Conservation (phyloP, 257 asterid genomes). For the Solanum raphanifolium region DNA sequence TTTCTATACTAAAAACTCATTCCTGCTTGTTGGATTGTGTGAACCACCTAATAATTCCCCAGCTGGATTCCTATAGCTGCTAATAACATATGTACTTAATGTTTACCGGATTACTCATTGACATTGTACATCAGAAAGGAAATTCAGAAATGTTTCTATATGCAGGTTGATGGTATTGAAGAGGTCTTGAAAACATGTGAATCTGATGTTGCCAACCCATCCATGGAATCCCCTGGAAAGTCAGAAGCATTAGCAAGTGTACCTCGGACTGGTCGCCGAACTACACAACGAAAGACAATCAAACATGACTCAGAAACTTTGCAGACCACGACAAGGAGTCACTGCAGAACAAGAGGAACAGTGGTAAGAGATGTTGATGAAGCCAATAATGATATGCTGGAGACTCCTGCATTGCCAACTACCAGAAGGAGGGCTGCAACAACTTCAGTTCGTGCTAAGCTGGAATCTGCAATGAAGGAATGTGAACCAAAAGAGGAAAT, state of each 20-base stretch:
- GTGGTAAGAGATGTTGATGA: conserved; percentile 9
- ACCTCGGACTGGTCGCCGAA: conserved; percentile 42
- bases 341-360: conserved; percentile 33
- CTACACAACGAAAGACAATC: conserved; percentile 28
- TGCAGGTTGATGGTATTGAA: conserved; percentile 77
- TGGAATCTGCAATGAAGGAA: conserved; percentile 42
- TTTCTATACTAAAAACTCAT: not conserved
- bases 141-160: not conserved
- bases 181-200: conserved; percentile 28
- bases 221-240: conserved; percentile 41
- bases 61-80: not conserved
- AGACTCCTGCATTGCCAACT: conserved; percentile 12
- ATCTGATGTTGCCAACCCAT: conserved; percentile 35
- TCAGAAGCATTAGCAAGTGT: conserved; percentile 33
- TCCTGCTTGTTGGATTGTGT: not conserved
- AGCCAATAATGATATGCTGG: conserved; percentile 13
- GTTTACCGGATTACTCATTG: not conserved
- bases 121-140: not conserved
- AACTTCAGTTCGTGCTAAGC: conserved; percentile 29
- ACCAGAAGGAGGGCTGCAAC: conserved; percentile 28
- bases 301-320: conserved; percentile 22
- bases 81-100: not conserved
- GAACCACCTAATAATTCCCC: not conserved
- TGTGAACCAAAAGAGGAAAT: conserved; percentile 7
- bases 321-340: conserved; percentile 27